These are phyloP conservation scores for Acanthamoeba royreba DNA, from an alignment of 208 protist species.

Conservation along the genomic window DNA sequence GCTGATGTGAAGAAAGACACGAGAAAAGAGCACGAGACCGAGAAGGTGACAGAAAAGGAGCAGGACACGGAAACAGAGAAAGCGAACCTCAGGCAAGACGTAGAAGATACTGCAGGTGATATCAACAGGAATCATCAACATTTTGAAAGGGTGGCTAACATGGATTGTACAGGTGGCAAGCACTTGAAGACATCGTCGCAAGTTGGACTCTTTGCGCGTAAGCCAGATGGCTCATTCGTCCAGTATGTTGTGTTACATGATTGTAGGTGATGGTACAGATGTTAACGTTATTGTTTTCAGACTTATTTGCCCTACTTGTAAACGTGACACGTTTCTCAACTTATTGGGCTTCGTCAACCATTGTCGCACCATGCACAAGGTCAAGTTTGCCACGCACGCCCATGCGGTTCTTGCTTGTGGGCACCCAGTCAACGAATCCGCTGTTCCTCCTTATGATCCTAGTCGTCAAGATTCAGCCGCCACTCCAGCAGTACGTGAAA, in stretches of 20 bases:
- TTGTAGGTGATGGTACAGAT: neutral
- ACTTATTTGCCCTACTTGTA: neutral
- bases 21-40: too few species aligned
- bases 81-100: too few species aligned
- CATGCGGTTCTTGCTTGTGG: neutral
- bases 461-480: neutral
- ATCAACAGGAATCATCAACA: too few species aligned
- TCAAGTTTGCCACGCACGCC: slow-evolving; percentile 38
- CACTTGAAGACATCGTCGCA: too few species aligned
- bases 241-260: neutral
- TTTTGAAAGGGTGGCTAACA: too few species aligned
- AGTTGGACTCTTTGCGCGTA: neutral
- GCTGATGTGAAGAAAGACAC: too few species aligned
- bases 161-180: too few species aligned
- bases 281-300: neutral
- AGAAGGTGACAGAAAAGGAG: too few species aligned
- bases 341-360: slow-evolving; percentile 34
- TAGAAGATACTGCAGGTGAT: too few species aligned
- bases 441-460: neutral
- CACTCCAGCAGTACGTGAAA: neutral
- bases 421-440: neutral
- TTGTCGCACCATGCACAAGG: slow-evolving; percentile 35
- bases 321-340: slow-evolving; percentile 28
- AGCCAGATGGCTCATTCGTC: neutral
- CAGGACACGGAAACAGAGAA: too few species aligned